Evolutionary conservation across 768 basidiomycete genomes (phyloP), one percentile per base, ranked within the genome.

Genomic region (Suillus plorans): DNA sequence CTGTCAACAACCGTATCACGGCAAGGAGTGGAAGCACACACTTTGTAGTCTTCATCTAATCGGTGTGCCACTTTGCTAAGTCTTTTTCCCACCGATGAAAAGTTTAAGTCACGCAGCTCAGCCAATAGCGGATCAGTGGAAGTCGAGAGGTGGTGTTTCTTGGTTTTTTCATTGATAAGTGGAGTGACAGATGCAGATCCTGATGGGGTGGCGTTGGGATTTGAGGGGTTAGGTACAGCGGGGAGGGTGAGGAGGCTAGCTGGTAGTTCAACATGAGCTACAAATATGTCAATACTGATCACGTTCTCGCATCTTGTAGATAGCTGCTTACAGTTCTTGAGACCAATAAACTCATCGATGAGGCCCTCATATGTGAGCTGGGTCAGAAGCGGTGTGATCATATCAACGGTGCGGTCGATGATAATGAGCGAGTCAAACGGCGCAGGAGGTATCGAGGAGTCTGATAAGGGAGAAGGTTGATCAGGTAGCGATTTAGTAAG

Each of bases 281-380:
- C 42, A 7, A 18, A 66, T 45, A 7, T 28, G 12, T 42, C 41
- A 58, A 58, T 41, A 58, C 5, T 1, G 22, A 22, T 36, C 22
- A 53, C 28, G 18, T 53, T 16, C 39, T 41, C 3, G 25, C 58
- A 57, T 64, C 31, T 64, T 47, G 60, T 4, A n/a, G n/a, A 58
- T 31, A 34, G 25, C 64, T 12, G 77, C 89, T 65, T 70, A 94
- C 96, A 91, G 71, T 97, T 95, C 75, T 86, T 91, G 66, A 99
- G 89, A 0, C 94, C 92, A 56, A 97, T 81, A 42, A 94, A 79
- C 75, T 99, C 97, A 72, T 99, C 97, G 41, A 98, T 83, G 57
- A 99, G 88, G 22, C 97, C 97, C 74, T 99, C 91, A 69, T 99
- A 99, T 0, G 97, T 99, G 63, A 99, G 80, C 71, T 99, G 96